These are phyloP conservation scores for Ascomycota sp. DNA, from an alignment of 2,329 filamentous ascomycete species.

Conservation along the genomic window DNA sequence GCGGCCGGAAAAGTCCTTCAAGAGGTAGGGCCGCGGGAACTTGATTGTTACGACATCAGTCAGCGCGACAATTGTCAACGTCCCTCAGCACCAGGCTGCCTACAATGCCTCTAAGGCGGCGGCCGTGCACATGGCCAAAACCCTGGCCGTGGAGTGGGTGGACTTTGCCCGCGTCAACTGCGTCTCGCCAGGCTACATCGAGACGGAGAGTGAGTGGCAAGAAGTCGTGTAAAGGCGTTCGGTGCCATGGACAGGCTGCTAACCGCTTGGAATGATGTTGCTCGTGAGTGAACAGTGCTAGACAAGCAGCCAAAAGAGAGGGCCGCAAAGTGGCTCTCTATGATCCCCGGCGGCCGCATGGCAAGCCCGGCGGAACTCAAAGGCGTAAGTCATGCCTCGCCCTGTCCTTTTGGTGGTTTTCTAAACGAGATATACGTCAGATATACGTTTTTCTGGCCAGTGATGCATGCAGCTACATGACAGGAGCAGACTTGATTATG, in stretches of 20 bases:
- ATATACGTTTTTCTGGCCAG: conserved; percentile 58
- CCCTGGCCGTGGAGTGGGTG: conserved; percentile 68
- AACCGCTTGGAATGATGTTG: too few relatives aligned
- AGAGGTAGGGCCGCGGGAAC: conserved; percentile 43
- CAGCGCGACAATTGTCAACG: conserved; percentile 72
- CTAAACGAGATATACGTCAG: too few relatives aligned
- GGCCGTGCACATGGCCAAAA: conserved; percentile 60
- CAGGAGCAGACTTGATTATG: conserved; percentile 51
- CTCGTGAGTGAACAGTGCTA: too few relatives aligned
- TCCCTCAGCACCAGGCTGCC: conserved; percentile 62
- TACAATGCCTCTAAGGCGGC: conserved; percentile 75
- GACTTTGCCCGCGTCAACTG: conserved; percentile 64
- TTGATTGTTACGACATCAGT: conserved; percentile 64
- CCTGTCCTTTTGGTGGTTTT: too few relatives aligned
- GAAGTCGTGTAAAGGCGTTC: too few relatives aligned
- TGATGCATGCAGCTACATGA: conserved; percentile 58
- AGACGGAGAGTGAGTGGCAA: too few relatives aligned
- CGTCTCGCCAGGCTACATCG: conserved; percentile 74
- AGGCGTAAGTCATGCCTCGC: too few relatives aligned
- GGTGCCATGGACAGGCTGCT: too few relatives aligned
- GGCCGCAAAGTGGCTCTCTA: conserved; percentile 55
- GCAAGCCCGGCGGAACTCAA: conserved; percentile 59
- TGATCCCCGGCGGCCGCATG: conserved; percentile 55
- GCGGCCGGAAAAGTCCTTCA: conserved; percentile 57
- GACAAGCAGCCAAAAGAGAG: too few relatives aligned